These are phyloP conservation scores for Sisymbrium irio DNA, from an alignment of 345 rosid species.

Conservation along the genomic window DNA sequence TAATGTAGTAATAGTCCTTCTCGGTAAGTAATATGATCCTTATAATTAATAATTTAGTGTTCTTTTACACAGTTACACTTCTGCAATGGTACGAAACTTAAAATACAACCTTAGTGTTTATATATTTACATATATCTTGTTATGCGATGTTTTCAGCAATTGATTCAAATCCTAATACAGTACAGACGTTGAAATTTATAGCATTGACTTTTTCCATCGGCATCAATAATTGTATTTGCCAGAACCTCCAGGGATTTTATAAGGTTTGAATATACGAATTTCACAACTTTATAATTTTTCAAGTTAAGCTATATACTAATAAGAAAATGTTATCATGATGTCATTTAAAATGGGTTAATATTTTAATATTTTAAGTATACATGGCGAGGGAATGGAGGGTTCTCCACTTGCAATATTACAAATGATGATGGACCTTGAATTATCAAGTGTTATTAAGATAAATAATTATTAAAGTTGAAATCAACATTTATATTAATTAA, in stretches of 20 bases:
- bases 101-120: background rate
- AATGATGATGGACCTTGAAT: conserved; percentile 34
- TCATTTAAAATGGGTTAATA: conserved; percentile 13
- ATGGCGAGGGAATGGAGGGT: conserved; percentile 24
- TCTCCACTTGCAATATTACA: conserved; percentile 36
- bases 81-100: background rate
- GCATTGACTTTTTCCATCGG: conserved; percentile 19
- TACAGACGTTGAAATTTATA: conserved; percentile 1
- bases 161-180: background rate
- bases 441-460: conserved; percentile 23
- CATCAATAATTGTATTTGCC: conserved; percentile 21
- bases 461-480: conserved; percentile 33
- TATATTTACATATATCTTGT: background rate
- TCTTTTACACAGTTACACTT: background rate
- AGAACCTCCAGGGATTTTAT: conserved; percentile 23
- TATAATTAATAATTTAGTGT: background rate
- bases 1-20: background rate
- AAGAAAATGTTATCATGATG: conserved; percentile 25
- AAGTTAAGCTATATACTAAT: conserved; percentile 8
- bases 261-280: conserved; percentile 20
- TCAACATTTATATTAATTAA: conserved; percentile 9
- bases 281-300: background rate
- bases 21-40: conserved; percentile 6
- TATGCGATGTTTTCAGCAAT: conserved; percentile 12
- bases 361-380: background rate